Evolutionary conservation across 352 stramenopile genomes (phyloP).

Genomic region (Phytophthora foliorum): DNA sequence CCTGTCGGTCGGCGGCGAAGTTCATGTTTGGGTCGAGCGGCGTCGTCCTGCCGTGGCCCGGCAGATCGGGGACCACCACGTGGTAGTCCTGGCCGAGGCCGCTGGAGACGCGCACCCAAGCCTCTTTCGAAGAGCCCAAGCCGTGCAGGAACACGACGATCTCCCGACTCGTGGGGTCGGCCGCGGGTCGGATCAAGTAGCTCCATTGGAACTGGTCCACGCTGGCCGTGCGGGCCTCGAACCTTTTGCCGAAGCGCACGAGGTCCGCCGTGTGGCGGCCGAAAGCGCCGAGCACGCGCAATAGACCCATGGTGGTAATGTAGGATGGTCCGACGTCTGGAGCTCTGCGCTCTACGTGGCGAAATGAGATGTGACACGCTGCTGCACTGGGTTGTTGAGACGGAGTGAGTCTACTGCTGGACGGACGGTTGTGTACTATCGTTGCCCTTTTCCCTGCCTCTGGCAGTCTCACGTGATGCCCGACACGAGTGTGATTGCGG

Average conservation of each 20-base stretch:
- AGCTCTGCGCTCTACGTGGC: conserved; percentile 11
- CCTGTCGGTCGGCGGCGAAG: conserved; percentile 62
- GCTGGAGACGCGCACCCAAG: conserved; percentile 59
- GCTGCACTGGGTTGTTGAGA: conserved; percentile 22
- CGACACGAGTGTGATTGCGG: conserved; percentile 27
- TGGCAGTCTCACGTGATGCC: no score
- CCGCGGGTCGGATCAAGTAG: conserved; percentile 57
- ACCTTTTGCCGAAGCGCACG: conserved; percentile 58
- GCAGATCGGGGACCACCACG: conserved; percentile 70
- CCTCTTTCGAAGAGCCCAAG: conserved; percentile 73
- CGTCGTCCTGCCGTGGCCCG: conserved; percentile 67
- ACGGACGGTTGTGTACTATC: conserved; percentile 17
- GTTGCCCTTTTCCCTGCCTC: conserved; percentile 1
- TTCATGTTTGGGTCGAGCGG: conserved; percentile 52
- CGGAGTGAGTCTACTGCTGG: conserved; percentile 16
- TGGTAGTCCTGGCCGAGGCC: conserved; percentile 54
- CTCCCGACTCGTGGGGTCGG: conserved; percentile 41
- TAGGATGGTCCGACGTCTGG: conserved; percentile 23
- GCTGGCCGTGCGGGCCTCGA: conserved; percentile 36
- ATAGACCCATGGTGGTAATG: conserved; percentile 23
- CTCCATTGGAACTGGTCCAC: conserved; percentile 75
- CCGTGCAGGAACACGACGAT: conserved; percentile 74
- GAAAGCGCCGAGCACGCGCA: conserved; percentile 31
- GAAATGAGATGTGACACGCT: conserved; percentile 36
- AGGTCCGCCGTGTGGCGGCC: conserved; percentile 43